Evolutionary conservation across 345 rosid species (phyloP).

Genomic region (Eucalyptus regnans): DNA sequence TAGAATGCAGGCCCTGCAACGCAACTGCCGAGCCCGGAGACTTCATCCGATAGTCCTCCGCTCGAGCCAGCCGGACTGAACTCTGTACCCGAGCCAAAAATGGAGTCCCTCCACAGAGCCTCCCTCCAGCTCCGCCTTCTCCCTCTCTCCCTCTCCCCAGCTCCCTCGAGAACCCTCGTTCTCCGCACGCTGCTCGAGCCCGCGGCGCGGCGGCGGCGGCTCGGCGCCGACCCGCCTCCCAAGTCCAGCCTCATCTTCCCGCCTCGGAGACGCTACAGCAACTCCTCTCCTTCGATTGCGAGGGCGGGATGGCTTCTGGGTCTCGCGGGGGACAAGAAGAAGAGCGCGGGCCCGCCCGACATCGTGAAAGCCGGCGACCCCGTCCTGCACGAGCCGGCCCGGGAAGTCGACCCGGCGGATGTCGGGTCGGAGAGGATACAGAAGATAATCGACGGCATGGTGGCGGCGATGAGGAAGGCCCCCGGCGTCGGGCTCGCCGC

Average conservation of each 20-base stretch:
- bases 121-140: slow-evolving; percentile 29
- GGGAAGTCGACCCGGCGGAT: slow-evolving; percentile 59
- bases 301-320: slow-evolving; percentile 96
- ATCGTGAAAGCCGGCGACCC: slow-evolving; percentile 87
- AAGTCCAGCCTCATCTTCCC: not conserved
- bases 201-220: not conserved
- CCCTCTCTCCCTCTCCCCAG: slow-evolving; percentile 19
- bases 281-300: slow-evolving; percentile 18
- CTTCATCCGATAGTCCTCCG: not conserved
- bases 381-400: slow-evolving; percentile 75
- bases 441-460: slow-evolving; percentile 80
- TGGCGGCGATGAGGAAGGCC: slow-evolving; percentile 61
- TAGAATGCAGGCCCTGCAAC: not conserved
- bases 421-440: slow-evolving; percentile 77
- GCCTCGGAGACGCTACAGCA: slow-evolving; percentile 13
- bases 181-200: slow-evolving; percentile 1
- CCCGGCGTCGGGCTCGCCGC: slow-evolving; percentile 98
- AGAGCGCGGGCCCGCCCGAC: slow-evolving; percentile 40
- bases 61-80: not conserved
- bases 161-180: slow-evolving; percentile 1
- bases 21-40: not conserved
- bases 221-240: not conserved
- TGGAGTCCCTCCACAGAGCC: slow-evolving; percentile 16
- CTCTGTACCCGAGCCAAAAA: not conserved
- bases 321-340: slow-evolving; percentile 58